Percentiles rank a stretch among this genome's conserved stretches.
These are phyloP conservation scores for Penicillium sp. DNA, from an alignment of 2,329 filamentous ascomycete species.

Conservation along the genomic window DNA sequence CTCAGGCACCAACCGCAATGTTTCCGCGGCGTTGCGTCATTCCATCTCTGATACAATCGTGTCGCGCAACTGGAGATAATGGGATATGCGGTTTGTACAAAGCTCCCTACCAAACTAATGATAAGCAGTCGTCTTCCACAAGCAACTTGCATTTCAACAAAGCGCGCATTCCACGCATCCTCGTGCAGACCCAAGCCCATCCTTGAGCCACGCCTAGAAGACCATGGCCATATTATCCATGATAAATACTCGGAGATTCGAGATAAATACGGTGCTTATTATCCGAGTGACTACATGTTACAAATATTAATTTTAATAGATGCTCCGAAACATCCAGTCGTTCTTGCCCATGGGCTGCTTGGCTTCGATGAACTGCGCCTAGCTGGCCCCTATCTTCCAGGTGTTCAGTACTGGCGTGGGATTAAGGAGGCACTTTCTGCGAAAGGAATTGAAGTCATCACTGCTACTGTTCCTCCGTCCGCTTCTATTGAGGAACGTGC, in stretches of 20 bases:
- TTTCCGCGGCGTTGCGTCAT: slow-evolving; percentile 23
- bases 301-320: slow-evolving; percentile 21
- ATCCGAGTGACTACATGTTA: neutral
- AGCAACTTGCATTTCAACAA: neutral
- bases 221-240: slow-evolving; percentile 55
- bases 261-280: slow-evolving; percentile 54
- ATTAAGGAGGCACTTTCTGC: slow-evolving; percentile 59
- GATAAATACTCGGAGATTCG: slow-evolving; percentile 64
- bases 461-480: slow-evolving; percentile 59
- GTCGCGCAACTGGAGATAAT: slow-evolving; percentile 18
- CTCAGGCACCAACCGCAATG: slow-evolving; percentile 9
- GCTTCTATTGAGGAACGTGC: slow-evolving; percentile 61
- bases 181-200: slow-evolving; percentile 12
- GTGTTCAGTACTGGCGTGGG: slow-evolving; percentile 65
- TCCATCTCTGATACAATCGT: slow-evolving; percentile 10
- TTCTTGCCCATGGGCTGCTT: slow-evolving; percentile 65
- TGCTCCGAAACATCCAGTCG: slow-evolving; percentile 57
- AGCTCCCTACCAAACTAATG: neutral
- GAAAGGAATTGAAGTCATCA: slow-evolving; percentile 62
- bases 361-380: slow-evolving; percentile 65
- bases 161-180: slow-evolving; percentile 20
- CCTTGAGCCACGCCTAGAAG: slow-evolving; percentile 52
- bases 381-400: slow-evolving; percentile 55
- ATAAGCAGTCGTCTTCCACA: neutral
- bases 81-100: slow-evolving; percentile 15